phyloP scores from a whole-genome alignment of 306 rosid species.

The Corylus heterophylla region DNA sequence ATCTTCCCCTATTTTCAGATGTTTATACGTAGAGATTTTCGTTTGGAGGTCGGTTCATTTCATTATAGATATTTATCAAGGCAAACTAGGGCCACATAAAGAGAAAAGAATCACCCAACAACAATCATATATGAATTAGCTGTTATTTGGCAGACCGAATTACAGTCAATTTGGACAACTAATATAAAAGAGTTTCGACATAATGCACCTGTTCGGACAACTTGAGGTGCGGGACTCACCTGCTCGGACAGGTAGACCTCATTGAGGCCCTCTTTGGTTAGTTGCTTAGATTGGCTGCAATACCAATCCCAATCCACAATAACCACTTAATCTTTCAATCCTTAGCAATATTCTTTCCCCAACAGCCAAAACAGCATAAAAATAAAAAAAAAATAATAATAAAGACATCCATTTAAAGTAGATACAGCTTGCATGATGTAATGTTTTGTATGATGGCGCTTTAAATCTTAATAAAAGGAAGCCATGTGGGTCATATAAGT shows the following conservation, averaged over 20 bases:
- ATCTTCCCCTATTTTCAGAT: not conserved
- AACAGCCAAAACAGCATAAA: not conserved
- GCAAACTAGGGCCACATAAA: not conserved
- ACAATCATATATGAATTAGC: too few species aligned
- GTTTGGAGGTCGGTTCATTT: not conserved
- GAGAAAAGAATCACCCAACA: not conserved
- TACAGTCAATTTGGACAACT: too few species aligned
- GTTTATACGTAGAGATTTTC: not conserved
- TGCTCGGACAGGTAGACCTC: too few species aligned
- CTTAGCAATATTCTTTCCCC: not conserved
- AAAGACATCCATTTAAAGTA: not conserved
- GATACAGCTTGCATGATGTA: not conserved
- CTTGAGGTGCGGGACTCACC: too few species aligned
- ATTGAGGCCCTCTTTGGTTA: too few species aligned
- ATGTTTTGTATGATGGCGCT: not conserved
- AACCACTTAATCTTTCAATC: not conserved
- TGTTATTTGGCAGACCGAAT: too few species aligned
- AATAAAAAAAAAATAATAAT: not conserved
- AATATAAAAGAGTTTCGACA: too few species aligned
- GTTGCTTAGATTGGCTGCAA: too few species aligned
- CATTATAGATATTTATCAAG: not conserved
- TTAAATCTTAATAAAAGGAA: not conserved
- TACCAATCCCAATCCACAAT: not conserved
- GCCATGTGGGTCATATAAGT: conserved; percentile 13
- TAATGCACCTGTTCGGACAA: too few species aligned